Evolutionary conservation across 2,329 filamentous ascomycete species (phyloP).

Genomic region (Clarireedia monteithiana): DNA sequence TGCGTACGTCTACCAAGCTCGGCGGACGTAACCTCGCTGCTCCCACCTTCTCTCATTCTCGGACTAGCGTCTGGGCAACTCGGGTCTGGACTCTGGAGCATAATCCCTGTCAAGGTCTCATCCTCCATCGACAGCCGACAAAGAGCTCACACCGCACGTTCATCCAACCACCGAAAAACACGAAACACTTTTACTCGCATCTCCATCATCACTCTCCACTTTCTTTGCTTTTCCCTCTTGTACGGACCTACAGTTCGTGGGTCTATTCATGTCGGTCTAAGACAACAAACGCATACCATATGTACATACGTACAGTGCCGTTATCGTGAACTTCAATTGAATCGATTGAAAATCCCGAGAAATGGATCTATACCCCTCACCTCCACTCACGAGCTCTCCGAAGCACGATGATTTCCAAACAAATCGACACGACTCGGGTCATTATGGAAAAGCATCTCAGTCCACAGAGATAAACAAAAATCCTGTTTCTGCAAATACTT

Average conservation of each 20-base stretch:
- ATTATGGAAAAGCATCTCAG: background rate
- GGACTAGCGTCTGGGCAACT: too few species aligned
- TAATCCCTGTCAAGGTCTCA: too few species aligned
- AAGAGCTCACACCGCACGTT: background rate
- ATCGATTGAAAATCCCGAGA: background rate
- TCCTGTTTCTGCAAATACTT: too few species aligned
- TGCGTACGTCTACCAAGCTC: too few species aligned
- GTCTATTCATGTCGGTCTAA: background rate
- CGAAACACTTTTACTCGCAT: background rate
- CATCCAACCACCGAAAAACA: background rate
- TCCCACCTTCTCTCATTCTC: too few species aligned
- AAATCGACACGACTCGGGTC: background rate
- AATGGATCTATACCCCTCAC: slow-evolving; percentile 12
- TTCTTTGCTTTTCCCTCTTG: background rate
- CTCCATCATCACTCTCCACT: background rate
- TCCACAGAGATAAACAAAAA: background rate
- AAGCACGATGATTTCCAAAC: background rate
- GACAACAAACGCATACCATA: background rate
- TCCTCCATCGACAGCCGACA: too few species aligned
- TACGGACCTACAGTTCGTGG: background rate
- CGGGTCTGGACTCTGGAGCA: too few species aligned
- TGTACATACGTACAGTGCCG: background rate
- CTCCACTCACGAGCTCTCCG: slow-evolving; percentile 14
- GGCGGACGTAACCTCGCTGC: too few species aligned
- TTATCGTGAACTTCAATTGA: background rate